These are phyloP conservation scores for Rhipidocladum racemiflorum DNA, from an alignment of 176 grass and related monocot species.

Conservation along the genomic window DNA sequence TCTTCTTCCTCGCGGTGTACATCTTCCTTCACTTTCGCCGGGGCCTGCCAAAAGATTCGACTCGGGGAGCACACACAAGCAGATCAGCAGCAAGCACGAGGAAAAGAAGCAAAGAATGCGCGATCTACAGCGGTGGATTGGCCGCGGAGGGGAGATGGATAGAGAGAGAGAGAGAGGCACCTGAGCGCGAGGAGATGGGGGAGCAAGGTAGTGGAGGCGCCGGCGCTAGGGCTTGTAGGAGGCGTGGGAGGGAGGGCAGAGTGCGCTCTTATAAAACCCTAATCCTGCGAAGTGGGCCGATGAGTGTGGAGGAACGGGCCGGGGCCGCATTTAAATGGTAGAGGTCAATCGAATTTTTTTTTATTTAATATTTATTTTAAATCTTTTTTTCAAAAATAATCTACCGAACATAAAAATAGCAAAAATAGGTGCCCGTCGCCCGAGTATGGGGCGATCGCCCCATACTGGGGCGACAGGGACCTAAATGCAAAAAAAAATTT, in stretches of 20 bases:
- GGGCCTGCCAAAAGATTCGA: constrained; percentile 17
- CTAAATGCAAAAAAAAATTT: no score
- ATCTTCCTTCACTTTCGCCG: constrained; percentile 54
- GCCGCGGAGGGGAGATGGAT: not conserved
- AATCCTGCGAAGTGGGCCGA: not conserved
- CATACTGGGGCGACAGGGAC: no score
- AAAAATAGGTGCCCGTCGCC: no score
- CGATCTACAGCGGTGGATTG: not conserved
- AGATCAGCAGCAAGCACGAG: constrained; percentile 15
- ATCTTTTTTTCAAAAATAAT: no score
- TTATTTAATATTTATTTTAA: no score
- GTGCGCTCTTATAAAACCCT: constrained; percentile 43
- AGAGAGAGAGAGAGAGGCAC: constrained; percentile 20
- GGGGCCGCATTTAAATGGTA: no score
- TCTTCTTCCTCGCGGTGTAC: constrained; percentile 96
- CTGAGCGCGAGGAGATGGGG: constrained; percentile 26
- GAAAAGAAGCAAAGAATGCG: not conserved
- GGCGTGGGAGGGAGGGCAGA: not conserved
- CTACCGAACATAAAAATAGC: no score
- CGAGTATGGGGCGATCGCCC: no score
- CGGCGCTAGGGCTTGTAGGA: constrained; percentile 42
- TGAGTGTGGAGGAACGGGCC: not conserved
- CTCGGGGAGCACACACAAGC: no score
- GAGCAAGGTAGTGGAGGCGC: constrained; percentile 39
- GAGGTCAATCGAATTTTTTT: no score